phyloP scores from a whole-genome alignment of 192 early-diverging fungal genomes.

The Geosiphon pyriformis region DNA sequence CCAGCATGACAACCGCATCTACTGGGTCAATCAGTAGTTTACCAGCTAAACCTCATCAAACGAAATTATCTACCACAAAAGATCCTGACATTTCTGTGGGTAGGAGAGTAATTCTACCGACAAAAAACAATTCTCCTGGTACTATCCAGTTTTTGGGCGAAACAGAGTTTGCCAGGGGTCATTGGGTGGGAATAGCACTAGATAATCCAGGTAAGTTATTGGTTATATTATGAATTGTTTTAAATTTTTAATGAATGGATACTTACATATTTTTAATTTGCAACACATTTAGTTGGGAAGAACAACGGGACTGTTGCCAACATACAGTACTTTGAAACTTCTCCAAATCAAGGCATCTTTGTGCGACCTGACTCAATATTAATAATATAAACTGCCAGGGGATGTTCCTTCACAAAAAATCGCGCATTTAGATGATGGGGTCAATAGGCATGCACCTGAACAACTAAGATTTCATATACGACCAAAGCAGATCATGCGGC shows the following conservation, averaged over 20 bases:
- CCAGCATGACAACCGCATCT: constrained; percentile 2
- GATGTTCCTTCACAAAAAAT: no score
- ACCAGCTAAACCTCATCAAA: constrained; percentile 13
- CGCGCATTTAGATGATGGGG: no score
- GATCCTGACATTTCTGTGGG: constrained; percentile 23
- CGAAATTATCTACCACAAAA: constrained; percentile 13
- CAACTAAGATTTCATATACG: no score
- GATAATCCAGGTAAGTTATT: constrained; percentile 22
- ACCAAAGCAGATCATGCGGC: no score
- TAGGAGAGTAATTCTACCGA: constrained; percentile 24
- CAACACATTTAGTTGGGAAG: constrained; percentile 19
- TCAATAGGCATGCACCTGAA: no score
- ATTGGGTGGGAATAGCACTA: constrained; percentile 22
- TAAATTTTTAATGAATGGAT: background rate
- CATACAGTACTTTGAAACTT: constrained; percentile 15
- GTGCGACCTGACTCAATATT: constrained; percentile 25
- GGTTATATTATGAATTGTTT: background rate
- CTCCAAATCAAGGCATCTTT: constrained; percentile 22
- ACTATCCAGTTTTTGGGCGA: constrained; percentile 25
- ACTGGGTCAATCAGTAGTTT: constrained; percentile 5
- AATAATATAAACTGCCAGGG: constrained; percentile 6
- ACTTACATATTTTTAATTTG: background rate
- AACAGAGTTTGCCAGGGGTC: constrained; percentile 25
- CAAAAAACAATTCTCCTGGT: constrained; percentile 21
- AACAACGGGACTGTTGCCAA: constrained; percentile 22